Base-by-base conservation (phyloP, 2,329 filamentous ascomycete genomes). In the Aspergillus neotritici region DNA sequence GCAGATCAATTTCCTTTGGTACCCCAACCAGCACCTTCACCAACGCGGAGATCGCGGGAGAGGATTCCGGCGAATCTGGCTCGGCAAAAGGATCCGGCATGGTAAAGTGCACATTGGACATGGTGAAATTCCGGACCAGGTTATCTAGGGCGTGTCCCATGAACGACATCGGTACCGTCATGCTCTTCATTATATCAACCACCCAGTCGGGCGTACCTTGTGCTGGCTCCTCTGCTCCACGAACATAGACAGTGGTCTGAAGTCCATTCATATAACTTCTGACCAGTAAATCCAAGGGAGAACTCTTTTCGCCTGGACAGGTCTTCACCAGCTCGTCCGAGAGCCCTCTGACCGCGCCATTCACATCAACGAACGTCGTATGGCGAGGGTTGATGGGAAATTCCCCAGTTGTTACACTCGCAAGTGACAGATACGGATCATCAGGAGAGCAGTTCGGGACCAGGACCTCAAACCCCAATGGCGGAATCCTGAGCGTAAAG, bases 1-100 rank as follows among this genome's bases (percentile, higher is more conserved):
- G 79, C 52, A 97, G 84, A 58, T 94, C 89, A 75, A 97, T 84
- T 61, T 95, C 86, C 34, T 86, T 77, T 0, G 93, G 93, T 29
- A 97, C 65, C 9, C 74, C 80, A 17, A 94, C 84, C 13, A 90
- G 73, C 9, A 90, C 90, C 47, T 86, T 74, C 35, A 96, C 84
- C 14, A 84, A 83, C 3, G 90, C 90, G 25, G 88, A 94, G 12
- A 98, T 82, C 42, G 79, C 82, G 8, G 90, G 89, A 42, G 84
- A 79, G 4, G 84, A 75, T 39, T 83, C 80, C 0, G 87, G 86
- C 9, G 83, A 80, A 44, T 77, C 79, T 0, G 87, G 86, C 13
- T 89, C 82, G 2, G 88, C 87, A 56, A 84, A 79, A 1, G 87
- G 85, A 56, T 89, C 81, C 0, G 93, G 93, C 35, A 98, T 71